These are phyloP conservation scores for Alternaria rosae DNA, from an alignment of 2,329 filamentous ascomycete genomes.

Conservation along the genomic window DNA sequence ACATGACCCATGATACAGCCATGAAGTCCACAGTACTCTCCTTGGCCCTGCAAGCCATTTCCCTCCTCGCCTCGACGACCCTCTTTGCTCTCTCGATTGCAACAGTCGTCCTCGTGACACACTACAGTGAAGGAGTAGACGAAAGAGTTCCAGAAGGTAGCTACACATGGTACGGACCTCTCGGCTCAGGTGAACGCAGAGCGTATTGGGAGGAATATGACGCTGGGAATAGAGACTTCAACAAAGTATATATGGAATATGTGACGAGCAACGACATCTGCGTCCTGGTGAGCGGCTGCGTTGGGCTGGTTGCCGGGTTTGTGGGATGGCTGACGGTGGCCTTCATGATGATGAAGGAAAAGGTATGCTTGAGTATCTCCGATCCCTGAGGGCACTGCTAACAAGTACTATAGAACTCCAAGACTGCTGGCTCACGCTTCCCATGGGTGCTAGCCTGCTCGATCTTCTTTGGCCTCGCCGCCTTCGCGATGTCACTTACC, in stretches of 20 bases:
- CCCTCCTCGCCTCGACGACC: background rate
- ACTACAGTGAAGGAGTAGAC: background rate
- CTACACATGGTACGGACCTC: background rate
- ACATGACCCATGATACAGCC: too few species aligned
- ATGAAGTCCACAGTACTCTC: background rate
- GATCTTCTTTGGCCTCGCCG: background rate
- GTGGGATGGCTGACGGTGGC: background rate
- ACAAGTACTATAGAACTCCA: background rate
- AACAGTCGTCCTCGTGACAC: background rate
- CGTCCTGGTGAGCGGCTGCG: background rate
- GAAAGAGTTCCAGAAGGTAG: background rate
- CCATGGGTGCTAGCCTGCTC: background rate
- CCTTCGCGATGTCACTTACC: background rate
- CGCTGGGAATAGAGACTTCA: background rate
- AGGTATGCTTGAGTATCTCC: background rate
- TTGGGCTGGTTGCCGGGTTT: background rate
- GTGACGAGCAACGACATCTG: background rate
- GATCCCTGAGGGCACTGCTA: background rate
- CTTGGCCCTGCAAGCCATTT: background rate
- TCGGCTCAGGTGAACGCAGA: background rate
- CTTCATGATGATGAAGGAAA: background rate
- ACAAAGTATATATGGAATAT: background rate
- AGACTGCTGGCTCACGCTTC: background rate
- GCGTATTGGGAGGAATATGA: background rate
- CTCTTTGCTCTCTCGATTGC: constrained; percentile 1